Evolutionary conservation across 768 basidiomycete genomes (phyloP), one percentile per base, ranked within the genome.

Genomic region (Lenzites betulinus): DNA sequence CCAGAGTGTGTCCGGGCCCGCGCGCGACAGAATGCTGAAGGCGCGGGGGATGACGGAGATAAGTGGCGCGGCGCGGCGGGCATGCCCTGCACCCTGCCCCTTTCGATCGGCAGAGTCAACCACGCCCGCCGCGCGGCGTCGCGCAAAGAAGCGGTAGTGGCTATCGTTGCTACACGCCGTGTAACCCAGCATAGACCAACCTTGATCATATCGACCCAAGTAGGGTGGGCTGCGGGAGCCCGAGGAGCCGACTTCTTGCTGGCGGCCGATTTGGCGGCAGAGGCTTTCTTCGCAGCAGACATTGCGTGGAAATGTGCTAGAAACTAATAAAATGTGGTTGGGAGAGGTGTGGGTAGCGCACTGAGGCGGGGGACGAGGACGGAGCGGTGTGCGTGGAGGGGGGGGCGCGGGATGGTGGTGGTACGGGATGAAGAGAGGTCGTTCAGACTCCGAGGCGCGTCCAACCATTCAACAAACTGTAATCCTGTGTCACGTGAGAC

Each of bases 171-270:
- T 28, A 30, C 39, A 41, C 15, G 53, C 33, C 23, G 53, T 54
- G 57, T 28, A 56, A 36, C 25, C 54, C 54, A 36, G 43, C 38
- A 22, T 54, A 42, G 13, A 66, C 60, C 54, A 48, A 89, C 89
- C 81, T 90, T 90, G 74, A 92, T 90, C 89, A 92, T 92, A 56
- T 91, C 88, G 58, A 82, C 73, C 85, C 86, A 88, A 59, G 81
- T 71, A 13, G 87, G 86, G 67, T 87, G 86, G 42, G 81, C 59
- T 54, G 72, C 64, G 26, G 69, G 65, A 58, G 78, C 69, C 48
- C 76, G 76, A 54, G 77, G 66, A 20, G 78, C 71, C 36, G 76
- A 66, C 74, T 82, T 85, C 71, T 81, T 73, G 49, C 76, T 64
- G 54, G 71, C 66, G 56, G 79, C 70, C 36, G 81, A 65, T 71